A percentile compares a stretch with the other conserved stretches of the same genome.
Conservation (phyloP, 768 basidiomycete genomes). For the Naganishia vishniacii region DNA sequence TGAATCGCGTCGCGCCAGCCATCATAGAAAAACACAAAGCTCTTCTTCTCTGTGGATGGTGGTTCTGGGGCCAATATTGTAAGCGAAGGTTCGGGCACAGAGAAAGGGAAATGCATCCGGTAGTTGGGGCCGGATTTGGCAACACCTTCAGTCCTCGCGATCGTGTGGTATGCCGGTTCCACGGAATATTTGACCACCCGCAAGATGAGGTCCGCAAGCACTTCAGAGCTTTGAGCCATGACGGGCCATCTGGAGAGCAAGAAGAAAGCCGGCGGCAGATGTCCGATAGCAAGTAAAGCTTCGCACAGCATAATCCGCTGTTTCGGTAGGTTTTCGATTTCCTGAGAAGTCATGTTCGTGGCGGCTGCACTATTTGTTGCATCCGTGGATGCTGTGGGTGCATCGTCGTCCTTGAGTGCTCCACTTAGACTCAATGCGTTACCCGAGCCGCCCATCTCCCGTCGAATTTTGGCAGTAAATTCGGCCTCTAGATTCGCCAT, state of each 20-base stretch:
- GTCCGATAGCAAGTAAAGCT: conserved; percentile 81
- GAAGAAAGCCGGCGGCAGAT: conserved; percentile 67
- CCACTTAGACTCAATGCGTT: conserved; percentile 81
- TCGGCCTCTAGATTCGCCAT: conserved; percentile 57
- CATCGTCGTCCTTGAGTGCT: conserved; percentile 49
- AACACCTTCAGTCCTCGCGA: conserved; percentile 9
- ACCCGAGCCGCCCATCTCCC: conserved; percentile 56
- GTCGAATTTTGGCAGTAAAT: conserved; percentile 49
- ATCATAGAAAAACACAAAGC: conserved; percentile 87
- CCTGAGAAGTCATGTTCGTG: conserved; percentile 28
- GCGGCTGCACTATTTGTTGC: conserved; percentile 41
- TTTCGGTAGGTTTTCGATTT: conserved; percentile 47
- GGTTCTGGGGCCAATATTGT: conserved; percentile 75
- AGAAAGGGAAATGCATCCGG: conserved; percentile 22
- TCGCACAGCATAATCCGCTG: conserved; percentile 74
- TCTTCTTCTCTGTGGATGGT: conserved; percentile 64
- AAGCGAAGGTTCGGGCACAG: conserved; percentile 56
- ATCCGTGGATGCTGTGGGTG: conserved; percentile 27
- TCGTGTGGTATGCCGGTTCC: conserved; percentile 57
- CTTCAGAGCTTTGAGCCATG: conserved; percentile 71
- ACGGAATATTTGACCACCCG: conserved; percentile 68
- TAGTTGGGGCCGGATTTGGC: conserved; percentile 14
- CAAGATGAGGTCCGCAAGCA: conserved; percentile 79
- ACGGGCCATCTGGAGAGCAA: conserved; percentile 79
- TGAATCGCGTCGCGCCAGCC: conserved; percentile 71